Evolutionary conservation across 108 stramenopile genomes (phyloP).

Genomic region (Hondaea fermentalgiana): DNA sequence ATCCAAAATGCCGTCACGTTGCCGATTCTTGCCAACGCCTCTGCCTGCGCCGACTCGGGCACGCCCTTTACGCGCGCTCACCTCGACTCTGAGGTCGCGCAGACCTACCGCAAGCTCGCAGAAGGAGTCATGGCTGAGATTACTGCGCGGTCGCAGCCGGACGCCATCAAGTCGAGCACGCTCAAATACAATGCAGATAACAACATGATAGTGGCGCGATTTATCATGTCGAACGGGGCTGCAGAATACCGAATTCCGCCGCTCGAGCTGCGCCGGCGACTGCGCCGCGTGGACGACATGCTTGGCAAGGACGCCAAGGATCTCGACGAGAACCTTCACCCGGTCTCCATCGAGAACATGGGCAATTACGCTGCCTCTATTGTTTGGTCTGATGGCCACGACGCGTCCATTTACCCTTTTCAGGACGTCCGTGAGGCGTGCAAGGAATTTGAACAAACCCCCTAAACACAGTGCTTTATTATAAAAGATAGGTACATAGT

Average conservation of each 20-base stretch:
- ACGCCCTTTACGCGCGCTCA: not conserved
- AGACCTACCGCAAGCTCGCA: not conserved
- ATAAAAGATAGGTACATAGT: too few species aligned
- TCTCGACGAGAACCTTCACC: slow-evolving; percentile 7
- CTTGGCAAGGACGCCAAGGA: not conserved
- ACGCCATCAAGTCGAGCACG: not conserved
- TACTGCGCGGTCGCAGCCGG: not conserved
- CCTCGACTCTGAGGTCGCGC: not conserved
- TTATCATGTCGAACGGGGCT: not conserved
- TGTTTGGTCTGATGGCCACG: slow-evolving; percentile 49
- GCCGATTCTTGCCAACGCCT: not conserved
- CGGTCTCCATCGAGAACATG: slow-evolving; percentile 32
- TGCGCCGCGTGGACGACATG: slow-evolving; percentile 13
- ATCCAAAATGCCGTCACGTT: not conserved
- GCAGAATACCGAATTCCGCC: not conserved
- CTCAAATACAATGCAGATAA: not conserved
- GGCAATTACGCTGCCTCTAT: slow-evolving; percentile 48
- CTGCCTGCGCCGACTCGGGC: not conserved
- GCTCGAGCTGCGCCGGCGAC: not conserved
- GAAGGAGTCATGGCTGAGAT: not conserved
- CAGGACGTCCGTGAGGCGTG: not conserved
- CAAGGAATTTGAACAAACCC: not conserved
- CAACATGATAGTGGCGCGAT: not conserved
- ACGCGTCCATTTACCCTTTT: slow-evolving; percentile 4
- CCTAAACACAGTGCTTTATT: not conserved